A percentile compares a stretch with the other conserved stretches of the same genome.
These are phyloP conservation scores for Sporothrix pseudoabietina DNA, from an alignment of 2,329 filamentous ascomycete genomes.

Conservation along the genomic window DNA sequence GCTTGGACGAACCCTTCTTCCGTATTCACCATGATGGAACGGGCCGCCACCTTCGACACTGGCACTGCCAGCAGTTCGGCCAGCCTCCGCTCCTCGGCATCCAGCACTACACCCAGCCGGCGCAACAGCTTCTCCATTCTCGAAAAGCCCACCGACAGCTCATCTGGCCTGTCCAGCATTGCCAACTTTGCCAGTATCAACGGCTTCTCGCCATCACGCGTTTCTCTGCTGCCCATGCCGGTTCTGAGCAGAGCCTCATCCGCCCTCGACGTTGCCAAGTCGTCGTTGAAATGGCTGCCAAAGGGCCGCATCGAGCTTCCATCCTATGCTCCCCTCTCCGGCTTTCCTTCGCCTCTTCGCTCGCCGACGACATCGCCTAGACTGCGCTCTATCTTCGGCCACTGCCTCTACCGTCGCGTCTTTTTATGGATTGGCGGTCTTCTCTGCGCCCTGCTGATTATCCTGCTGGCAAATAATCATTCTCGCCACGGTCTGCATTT, in stretches of 20 bases:
- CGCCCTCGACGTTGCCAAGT: slow-evolving; percentile 33
- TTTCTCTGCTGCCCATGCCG: slow-evolving; percentile 33
- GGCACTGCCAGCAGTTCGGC: slow-evolving; percentile 31
- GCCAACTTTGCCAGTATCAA: slow-evolving; percentile 30
- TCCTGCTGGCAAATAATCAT: slow-evolving; percentile 36
- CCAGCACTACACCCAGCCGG: slow-evolving; percentile 30
- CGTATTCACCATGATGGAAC: slow-evolving; percentile 28
- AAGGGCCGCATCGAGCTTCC: slow-evolving; percentile 28
- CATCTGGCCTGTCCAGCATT: slow-evolving; percentile 28
- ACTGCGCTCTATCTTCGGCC: slow-evolving; percentile 47
- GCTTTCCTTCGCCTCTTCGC: neutral
- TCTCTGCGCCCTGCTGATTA: slow-evolving; percentile 32
- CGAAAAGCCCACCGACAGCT: slow-evolving; percentile 30
- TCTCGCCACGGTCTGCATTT: slow-evolving; percentile 34
- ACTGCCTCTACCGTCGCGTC: slow-evolving; percentile 56
- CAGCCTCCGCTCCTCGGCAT: slow-evolving; percentile 26
- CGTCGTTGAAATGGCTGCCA: slow-evolving; percentile 32
- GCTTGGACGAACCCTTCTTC: neutral
- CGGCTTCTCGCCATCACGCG: slow-evolving; percentile 28
- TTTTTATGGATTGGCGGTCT: slow-evolving; percentile 53
- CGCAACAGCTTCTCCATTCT: slow-evolving; percentile 34
- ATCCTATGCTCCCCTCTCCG: slow-evolving; percentile 28
- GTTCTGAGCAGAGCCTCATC: slow-evolving; percentile 32
- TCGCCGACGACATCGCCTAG: slow-evolving; percentile 23
- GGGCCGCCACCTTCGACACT: slow-evolving; percentile 23